phyloP scores from a whole-genome alignment of 345 rosid species.

The Arabidopsis arenosa region DNA sequence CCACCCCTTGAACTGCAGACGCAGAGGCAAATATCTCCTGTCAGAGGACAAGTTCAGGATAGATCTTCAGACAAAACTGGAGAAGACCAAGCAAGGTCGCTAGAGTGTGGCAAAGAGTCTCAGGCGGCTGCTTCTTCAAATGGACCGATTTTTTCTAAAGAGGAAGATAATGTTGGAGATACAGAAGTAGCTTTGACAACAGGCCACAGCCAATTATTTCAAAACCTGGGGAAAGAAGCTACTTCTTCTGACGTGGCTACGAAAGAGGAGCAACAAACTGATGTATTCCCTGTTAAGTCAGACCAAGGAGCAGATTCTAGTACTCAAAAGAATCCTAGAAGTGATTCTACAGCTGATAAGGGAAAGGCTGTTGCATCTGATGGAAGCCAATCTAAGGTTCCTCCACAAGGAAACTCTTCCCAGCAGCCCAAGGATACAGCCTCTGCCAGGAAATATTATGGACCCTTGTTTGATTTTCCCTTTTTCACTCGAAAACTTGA shows the following conservation, averaged over 20 bases:
- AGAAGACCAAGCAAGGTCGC: slow-evolving; percentile 64
- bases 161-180: slow-evolving; percentile 63
- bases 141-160: slow-evolving; percentile 57
- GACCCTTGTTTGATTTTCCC: slow-evolving; percentile 98
- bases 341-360: slow-evolving; percentile 68
- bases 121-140: slow-evolving; percentile 54
- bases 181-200: slow-evolving; percentile 64
- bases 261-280: slow-evolving; percentile 81
- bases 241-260: slow-evolving; percentile 49
- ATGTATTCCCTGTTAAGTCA: slow-evolving; percentile 58
- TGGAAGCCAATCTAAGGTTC: slow-evolving; percentile 69
- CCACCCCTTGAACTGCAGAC: slow-evolving; percentile 84
- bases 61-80: slow-evolving; percentile 60
- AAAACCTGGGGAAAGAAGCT: slow-evolving; percentile 60
- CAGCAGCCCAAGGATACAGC: slow-evolving; percentile 77
- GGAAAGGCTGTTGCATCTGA: slow-evolving; percentile 84
- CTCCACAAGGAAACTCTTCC: slow-evolving; percentile 61
- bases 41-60: slow-evolving; percentile 65
- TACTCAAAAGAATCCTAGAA: slow-evolving; percentile 61
- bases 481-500: slow-evolving; percentile 97
- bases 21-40: slow-evolving; percentile 56
- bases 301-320: slow-evolving; percentile 76
- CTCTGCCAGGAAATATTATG: slow-evolving; percentile 92
- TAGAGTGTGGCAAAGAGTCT: slow-evolving; percentile 63
- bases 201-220: slow-evolving; percentile 52